Conservation (phyloP, 2,329 filamentous ascomycete species). For the Ophiocordyceps sinensis region DNA sequence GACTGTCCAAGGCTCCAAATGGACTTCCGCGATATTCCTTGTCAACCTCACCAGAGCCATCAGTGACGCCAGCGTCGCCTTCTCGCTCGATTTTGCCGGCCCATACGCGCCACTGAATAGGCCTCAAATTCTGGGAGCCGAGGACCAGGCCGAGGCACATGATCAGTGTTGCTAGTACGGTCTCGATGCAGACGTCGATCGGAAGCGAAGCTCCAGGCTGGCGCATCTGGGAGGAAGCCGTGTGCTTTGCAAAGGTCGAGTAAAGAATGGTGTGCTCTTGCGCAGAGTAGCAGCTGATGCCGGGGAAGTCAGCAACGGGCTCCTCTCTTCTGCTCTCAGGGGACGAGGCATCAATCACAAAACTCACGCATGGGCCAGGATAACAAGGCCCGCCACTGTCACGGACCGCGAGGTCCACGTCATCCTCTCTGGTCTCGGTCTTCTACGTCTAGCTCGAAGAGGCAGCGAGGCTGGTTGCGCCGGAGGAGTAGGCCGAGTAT, state of each 20-base stretch:
- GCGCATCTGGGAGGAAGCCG: conserved; percentile 17
- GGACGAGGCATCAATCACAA: background rate
- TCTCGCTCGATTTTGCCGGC: conserved; percentile 72
- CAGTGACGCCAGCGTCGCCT: conserved; percentile 43
- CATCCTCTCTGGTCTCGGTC: conserved; percentile 34
- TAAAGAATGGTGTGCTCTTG: conserved; percentile 77
- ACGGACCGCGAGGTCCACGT: conserved; percentile 55
- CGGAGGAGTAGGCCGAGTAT: no score
- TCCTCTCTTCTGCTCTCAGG: background rate
- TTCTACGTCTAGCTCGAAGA: background rate
- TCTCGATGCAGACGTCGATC: conserved; percentile 77
- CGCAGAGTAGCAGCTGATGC: conserved; percentile 80
- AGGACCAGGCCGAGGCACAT: conserved; percentile 74
- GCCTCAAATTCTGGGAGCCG: conserved; percentile 62
- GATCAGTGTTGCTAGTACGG: conserved; percentile 63
- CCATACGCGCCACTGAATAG: conserved; percentile 73
- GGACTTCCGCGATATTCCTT: conserved; percentile 63
- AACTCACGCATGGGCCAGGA: conserved; percentile 71
- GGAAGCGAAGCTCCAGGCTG: conserved; percentile 44
- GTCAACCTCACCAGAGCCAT: conserved; percentile 49
- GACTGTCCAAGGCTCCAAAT: conserved; percentile 62
- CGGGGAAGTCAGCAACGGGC: conserved; percentile 6
- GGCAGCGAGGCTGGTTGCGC: no score
- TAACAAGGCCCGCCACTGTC: conserved; percentile 59
- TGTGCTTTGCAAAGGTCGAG: conserved; percentile 33